Evolutionary conservation across 208 protist species (phyloP).

Genomic region (Leishmania martiniquensis): DNA sequence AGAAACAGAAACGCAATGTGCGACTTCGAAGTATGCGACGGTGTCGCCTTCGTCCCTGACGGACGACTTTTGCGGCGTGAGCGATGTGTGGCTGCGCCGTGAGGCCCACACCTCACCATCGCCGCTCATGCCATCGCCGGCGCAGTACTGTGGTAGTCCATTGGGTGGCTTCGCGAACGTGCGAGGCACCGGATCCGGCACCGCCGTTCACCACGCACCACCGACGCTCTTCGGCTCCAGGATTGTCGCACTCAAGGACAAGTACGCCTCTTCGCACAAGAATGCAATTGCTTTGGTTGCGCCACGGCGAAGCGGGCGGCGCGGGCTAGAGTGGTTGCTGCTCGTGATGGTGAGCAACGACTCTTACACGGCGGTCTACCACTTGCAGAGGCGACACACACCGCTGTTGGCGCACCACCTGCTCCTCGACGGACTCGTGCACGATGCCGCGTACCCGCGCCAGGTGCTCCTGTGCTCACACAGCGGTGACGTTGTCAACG

Average conservation of each 20-base stretch:
- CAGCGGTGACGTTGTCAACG: conserved; percentile 26
- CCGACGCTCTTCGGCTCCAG: conserved; percentile 11
- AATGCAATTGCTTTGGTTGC: conserved; percentile 12
- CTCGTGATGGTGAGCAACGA: conserved; percentile 19
- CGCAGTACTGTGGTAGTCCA: conserved; percentile 29
- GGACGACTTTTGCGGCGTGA: conserved; percentile 23
- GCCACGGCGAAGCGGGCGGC: conserved; percentile 6
- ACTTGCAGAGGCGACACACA: conserved; percentile 17
- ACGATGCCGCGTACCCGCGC: conserved; percentile 17
- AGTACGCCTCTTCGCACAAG: conserved; percentile 2
- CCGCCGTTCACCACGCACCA: conserved; percentile 22
- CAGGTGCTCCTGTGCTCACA: conserved; percentile 33
- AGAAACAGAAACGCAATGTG: not conserved
- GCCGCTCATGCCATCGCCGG: conserved; percentile 40
- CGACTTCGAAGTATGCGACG: not conserved
- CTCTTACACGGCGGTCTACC: conserved; percentile 24
- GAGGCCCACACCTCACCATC: conserved; percentile 39
- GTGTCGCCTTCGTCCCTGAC: not conserved
- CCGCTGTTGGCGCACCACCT: conserved; percentile 14
- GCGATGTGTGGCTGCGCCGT: conserved; percentile 23
- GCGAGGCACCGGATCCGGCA: conserved; percentile 1
- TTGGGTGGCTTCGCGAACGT: conserved; percentile 40
- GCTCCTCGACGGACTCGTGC: conserved; percentile 27
- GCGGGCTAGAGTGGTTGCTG: conserved; percentile 18
- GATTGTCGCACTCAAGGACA: conserved; percentile 17